Base-by-base conservation (phyloP, 176 grass and related monocot genomes). In the Raddia distichophylla region DNA sequence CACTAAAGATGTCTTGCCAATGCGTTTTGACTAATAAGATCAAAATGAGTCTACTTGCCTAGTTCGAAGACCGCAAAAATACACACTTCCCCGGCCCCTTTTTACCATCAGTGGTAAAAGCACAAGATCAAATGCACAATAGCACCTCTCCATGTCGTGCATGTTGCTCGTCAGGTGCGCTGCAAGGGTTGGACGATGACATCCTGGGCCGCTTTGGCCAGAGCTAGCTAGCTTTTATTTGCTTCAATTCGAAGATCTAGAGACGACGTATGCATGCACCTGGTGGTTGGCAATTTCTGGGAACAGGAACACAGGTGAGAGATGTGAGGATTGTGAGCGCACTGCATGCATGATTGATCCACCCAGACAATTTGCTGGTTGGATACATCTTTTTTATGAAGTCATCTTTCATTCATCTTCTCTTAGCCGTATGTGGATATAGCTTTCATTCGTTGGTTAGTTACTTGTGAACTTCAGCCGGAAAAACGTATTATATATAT, bases 301-400 rank as follows among this genome's bases (percentile, higher is more conserved):
- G 69, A 75, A 50, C 61, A 86, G 76, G 68, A 7, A 35, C 15
- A 4, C 16, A 10, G 7, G 45, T 79, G 35, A 48, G 76, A 83
- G 76, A 83, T 47, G 73, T 9, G 17, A 64, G n/a, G n/a, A n/a
- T n/a, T n/a, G n/a, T n/a, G n/a, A n/a, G 37, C n/a, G 40, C 55
- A 43, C 66, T 72, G 86, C 49, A 73, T 66, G 74, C 49, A 73
- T 66, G 74, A 58, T 87, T 65, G 73, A 87, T 87, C 80, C 80
- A 83, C 65, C 65, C 22, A 48, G 64, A 57, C 66, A 55, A 69
- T 12, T 35, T 20, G 15, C 63, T 6, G 52, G 43, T 40, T 67
- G 51, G 37, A 40, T 40, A 40, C 37, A 40, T 5, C 60, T 50
- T 42, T 52, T 71, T 49, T 65, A 48, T 65, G 59, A 78, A 65